Conservation (phyloP, 139 green algal species). For the Tetradesmus obliquus region DNA sequence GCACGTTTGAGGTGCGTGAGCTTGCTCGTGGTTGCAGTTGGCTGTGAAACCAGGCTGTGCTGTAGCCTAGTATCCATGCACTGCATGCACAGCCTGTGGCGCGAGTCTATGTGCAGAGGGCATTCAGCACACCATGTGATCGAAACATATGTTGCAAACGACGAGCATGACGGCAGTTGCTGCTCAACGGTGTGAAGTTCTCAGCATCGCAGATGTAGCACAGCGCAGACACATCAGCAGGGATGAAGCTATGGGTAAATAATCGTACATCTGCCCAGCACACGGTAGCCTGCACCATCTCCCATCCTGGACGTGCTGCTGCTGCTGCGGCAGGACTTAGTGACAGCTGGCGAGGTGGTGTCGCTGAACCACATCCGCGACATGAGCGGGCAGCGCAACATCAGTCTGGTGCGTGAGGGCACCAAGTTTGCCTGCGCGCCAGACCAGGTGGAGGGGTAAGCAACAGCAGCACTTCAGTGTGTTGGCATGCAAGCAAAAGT, state of each 20-base stretch:
- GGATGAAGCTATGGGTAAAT: not conserved
- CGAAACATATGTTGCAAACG: too few species aligned
- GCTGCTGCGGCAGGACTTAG: conserved; percentile 2
- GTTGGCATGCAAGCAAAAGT: not conserved
- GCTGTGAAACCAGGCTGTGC: not conserved
- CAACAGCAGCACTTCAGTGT: not conserved
- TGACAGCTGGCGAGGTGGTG: conserved; percentile 37
- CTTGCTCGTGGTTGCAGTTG: not conserved
- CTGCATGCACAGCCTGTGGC: too few species aligned
- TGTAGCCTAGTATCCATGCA: not conserved
- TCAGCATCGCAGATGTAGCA: too few species aligned
- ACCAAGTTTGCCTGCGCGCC: conserved; percentile 35
- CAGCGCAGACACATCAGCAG: too few species aligned
- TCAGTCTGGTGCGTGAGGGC: conserved; percentile 18
- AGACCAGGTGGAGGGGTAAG: conserved; percentile 26
- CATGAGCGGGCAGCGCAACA: conserved; percentile 41
- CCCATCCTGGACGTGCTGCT: not conserved
- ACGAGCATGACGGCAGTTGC: too few species aligned
- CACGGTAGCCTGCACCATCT: not conserved
- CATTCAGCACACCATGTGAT: too few species aligned
- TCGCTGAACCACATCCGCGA: conserved; percentile 45
- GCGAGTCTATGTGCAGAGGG: too few species aligned
- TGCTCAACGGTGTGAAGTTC: too few species aligned
- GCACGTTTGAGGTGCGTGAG: conserved; percentile 34
- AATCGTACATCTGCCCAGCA: not conserved